Evolutionary conservation across 495 filamentous ascomycete genomes (phyloP).

Genomic region (Hyphodiscus hymeniophilus): DNA sequence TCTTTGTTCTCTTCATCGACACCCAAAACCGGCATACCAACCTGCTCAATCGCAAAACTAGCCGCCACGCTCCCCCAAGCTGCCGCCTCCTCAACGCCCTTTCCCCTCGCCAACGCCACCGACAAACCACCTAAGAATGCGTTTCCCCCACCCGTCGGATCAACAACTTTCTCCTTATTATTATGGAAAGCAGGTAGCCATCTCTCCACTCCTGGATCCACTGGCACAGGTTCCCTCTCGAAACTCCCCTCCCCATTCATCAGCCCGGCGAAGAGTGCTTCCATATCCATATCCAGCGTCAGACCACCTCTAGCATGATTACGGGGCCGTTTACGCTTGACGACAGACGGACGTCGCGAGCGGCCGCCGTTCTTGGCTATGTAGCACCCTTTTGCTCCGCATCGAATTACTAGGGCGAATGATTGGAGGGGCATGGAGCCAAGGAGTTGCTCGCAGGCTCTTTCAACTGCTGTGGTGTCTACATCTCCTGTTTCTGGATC

Average conservation of each 20-base stretch:
- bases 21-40: constrained; percentile 65
- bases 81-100: constrained; percentile 57
- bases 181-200: constrained; percentile 51
- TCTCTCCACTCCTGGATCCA: constrained; percentile 43
- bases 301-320: constrained; percentile 31
- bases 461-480: constrained; percentile 41
- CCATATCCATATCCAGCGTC: constrained; percentile 43
- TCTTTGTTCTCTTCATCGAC: constrained; percentile 47
- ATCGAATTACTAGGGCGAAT: constrained; percentile 45
- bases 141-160: constrained; percentile 96
- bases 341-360: constrained; percentile 23
- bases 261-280: constrained; percentile 41
- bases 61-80: constrained; percentile 78
- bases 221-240: constrained; percentile 47
- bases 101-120: constrained; percentile 60
- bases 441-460: constrained; percentile 42
- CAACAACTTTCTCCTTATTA: constrained; percentile 53
- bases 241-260: constrained; percentile 39
- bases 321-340: constrained; percentile 30
- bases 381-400: constrained; percentile 42
- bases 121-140: constrained; percentile 81
- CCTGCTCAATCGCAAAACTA: constrained; percentile 90
- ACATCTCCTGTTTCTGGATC: constrained; percentile 42
- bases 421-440: constrained; percentile 44
- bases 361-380: constrained; percentile 43